Conservation (phyloP, 768 basidiomycete species). For the Tricholoma terreum region DNA sequence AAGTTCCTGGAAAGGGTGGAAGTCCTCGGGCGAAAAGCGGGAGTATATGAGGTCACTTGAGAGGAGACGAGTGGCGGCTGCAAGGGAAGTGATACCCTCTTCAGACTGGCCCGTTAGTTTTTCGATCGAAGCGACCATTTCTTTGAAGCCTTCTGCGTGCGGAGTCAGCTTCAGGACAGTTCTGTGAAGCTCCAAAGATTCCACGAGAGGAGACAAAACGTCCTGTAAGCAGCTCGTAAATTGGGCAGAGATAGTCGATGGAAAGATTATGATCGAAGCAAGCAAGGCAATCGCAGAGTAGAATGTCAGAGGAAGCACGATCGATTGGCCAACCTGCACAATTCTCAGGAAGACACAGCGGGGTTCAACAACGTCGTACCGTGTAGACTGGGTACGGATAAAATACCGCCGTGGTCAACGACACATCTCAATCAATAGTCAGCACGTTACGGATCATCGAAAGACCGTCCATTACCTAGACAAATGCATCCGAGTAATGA, state of each 20-base stretch:
- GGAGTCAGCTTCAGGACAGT: constrained; percentile 42
- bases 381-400: constrained; percentile 66
- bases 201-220: constrained; percentile 47
- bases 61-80: constrained; percentile 50
- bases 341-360: neutral
- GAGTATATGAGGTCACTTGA: constrained; percentile 57
- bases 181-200: constrained; percentile 44
- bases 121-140: constrained; percentile 28
- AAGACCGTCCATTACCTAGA: too few species aligned
- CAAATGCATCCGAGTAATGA: constrained; percentile 58
- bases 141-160: constrained; percentile 36
- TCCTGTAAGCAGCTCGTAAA: constrained; percentile 50
- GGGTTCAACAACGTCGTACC: too few species aligned
- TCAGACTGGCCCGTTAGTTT: constrained; percentile 39
- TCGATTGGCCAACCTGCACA: constrained; percentile 43
- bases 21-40: constrained; percentile 58
- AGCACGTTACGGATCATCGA: too few species aligned
- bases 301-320: constrained; percentile 58
- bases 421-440: constrained; percentile 43
- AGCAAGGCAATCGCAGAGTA: constrained; percentile 51
- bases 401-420: constrained; percentile 52
- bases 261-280: constrained; percentile 56
- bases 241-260: constrained; percentile 55
- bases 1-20: constrained; percentile 45
- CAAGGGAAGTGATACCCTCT: constrained; percentile 47